These are phyloP conservation scores for Aspergillus candidus DNA, from an alignment of 2,329 filamentous ascomycete genomes.

Conservation along the genomic window DNA sequence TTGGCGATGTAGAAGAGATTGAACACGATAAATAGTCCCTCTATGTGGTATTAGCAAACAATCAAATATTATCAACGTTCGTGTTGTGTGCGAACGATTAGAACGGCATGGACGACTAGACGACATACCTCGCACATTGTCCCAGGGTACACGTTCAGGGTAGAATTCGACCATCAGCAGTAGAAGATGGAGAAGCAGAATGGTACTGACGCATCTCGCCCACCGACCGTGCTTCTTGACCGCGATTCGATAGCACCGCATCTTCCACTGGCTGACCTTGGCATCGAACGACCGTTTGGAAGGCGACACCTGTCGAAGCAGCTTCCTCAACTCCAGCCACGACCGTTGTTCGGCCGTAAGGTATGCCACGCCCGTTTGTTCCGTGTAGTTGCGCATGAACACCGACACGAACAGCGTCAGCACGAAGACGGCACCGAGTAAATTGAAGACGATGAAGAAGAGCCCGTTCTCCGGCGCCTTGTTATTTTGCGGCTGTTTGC, in stretches of 20 bases:
- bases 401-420: slow-evolving; percentile 97
- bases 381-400: slow-evolving; percentile 99
- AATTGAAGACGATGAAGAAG: slow-evolving; percentile 95
- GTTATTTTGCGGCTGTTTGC: slow-evolving; percentile 64
- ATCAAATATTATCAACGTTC: no score
- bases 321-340: slow-evolving; percentile 90
- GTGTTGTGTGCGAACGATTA: no score
- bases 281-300: slow-evolving; percentile 85
- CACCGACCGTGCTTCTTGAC: slow-evolving; percentile 91
- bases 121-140: slow-evolving; percentile 53
- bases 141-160: slow-evolving; percentile 66
- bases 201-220: slow-evolving; percentile 73
- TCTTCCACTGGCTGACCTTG: slow-evolving; percentile 70
- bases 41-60: slow-evolving; percentile 33
- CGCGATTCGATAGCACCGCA: slow-evolving; percentile 91
- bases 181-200: slow-evolving; percentile 75
- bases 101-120: not conserved
- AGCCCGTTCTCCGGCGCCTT: slow-evolving; percentile 76
- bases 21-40: slow-evolving; percentile 72
- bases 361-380: slow-evolving; percentile 95
- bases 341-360: slow-evolving; percentile 92
- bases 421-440: slow-evolving; percentile 92
- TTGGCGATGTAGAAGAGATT: slow-evolving; percentile 79
- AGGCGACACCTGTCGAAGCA: slow-evolving; percentile 85
- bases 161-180: slow-evolving; percentile 83